These are phyloP conservation scores for Abrus pulchellus DNA, from an alignment of 306 rosid genomes.

Conservation along the genomic window DNA sequence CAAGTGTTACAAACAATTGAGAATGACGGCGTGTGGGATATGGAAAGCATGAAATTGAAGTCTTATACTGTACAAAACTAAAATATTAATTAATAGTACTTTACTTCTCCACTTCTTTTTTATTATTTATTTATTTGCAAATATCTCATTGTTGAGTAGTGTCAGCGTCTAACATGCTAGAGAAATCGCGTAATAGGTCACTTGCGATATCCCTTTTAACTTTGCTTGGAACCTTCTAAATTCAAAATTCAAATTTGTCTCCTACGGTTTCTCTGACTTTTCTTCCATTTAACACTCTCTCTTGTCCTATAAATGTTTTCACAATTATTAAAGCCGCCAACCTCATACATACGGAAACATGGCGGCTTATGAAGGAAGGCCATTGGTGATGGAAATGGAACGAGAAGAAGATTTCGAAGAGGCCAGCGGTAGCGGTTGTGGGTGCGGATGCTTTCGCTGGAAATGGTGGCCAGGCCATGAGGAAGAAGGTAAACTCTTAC, in stretches of 20 bases:
- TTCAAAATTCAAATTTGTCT: constrained; percentile 42
- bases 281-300: constrained; percentile 34
- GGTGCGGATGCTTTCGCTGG: constrained; percentile 61
- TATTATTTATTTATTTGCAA: background rate
- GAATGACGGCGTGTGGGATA: background rate
- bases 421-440: constrained; percentile 46
- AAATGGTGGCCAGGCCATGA: constrained; percentile 41
- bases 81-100: constrained; percentile 21
- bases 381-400: constrained; percentile 51
- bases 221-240: constrained; percentile 40
- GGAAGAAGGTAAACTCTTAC: constrained; percentile 38
- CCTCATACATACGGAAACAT: constrained; percentile 37
- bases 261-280: constrained; percentile 54
- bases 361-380: constrained; percentile 53
- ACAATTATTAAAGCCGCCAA: constrained; percentile 19
- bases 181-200: background rate
- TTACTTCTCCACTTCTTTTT: background rate
- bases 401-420: constrained; percentile 50
- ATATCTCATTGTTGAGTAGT: constrained; percentile 12
- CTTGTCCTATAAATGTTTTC: constrained; percentile 41
- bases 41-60: constrained; percentile 35
- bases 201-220: background rate
- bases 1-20: background rate
- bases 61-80: background rate
- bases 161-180: background rate